A percentile compares a stretch with the other conserved stretches of the same genome.
These are phyloP conservation scores for Loxodes magnus DNA, from an alignment of 73 alveolate genomes.

Conservation along the genomic window DNA sequence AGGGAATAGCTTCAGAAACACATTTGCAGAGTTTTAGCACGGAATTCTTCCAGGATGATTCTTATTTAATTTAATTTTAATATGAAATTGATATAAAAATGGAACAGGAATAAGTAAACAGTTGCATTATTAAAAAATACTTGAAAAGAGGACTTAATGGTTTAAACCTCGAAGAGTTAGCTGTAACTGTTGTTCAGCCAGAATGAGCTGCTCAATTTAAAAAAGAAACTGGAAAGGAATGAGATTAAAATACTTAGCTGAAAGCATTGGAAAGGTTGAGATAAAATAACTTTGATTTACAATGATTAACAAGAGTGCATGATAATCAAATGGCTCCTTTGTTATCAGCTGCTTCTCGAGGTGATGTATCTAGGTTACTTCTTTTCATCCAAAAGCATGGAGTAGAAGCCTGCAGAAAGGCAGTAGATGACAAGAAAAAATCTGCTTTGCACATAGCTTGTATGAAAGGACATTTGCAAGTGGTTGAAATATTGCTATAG, in stretches of 20 bases:
- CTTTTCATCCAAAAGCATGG: constrained; percentile 35
- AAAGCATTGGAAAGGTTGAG: constrained; percentile 80
- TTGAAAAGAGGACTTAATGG: constrained; percentile 91
- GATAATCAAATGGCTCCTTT: constrained; percentile 21
- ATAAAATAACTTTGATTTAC: constrained; percentile 73
- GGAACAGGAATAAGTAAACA: too few relatives aligned
- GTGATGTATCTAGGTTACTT: constrained; percentile 53
- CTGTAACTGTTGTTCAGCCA: constrained; percentile 77
- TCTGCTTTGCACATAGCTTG: constrained; percentile 74
- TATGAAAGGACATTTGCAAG: constrained; percentile 54
- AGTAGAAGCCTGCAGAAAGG: constrained; percentile 41
- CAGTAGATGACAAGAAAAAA: constrained; percentile 63
- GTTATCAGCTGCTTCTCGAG: constrained; percentile 55
- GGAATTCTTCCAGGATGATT: too few relatives aligned
- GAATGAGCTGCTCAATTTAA: constrained; percentile 67
- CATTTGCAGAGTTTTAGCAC: too few relatives aligned
- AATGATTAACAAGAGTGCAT: constrained; percentile 76
- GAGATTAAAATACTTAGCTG: constrained; percentile 71
- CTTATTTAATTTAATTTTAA: too few relatives aligned
- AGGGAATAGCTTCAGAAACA: too few relatives aligned
- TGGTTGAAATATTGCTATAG: constrained; percentile 43
- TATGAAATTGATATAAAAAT: too few relatives aligned
- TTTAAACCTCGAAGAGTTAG: constrained; percentile 87
- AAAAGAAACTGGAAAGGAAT: constrained; percentile 69
- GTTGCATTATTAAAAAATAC: too few relatives aligned